Evolutionary conservation across 306 rosid genomes (phyloP).

Genomic region (Adenanthera pavonina): DNA sequence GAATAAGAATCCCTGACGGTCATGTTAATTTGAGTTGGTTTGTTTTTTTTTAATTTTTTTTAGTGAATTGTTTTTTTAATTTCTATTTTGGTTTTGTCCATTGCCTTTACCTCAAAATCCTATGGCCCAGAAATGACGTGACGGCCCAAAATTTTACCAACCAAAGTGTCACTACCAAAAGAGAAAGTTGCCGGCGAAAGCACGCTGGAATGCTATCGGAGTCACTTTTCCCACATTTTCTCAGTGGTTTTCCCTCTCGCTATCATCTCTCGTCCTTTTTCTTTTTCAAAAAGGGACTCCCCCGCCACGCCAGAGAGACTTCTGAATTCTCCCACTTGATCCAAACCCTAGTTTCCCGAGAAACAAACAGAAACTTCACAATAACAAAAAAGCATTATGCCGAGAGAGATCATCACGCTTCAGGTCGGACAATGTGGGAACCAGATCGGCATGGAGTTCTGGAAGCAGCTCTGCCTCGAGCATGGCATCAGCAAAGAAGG

Average conservation of each 20-base stretch:
- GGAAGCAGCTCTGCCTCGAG: conserved; percentile 99
- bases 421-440: conserved; percentile 99
- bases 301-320: conserved; percentile 32
- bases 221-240: background rate
- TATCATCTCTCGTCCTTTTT: background rate
- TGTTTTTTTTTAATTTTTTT: no score
- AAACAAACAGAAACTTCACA: conserved; percentile 15
- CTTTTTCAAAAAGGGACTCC: conserved; percentile 36
- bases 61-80: no score
- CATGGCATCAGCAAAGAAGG: conserved; percentile 98
- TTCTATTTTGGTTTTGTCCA: no score
- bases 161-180: background rate
- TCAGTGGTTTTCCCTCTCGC: background rate
- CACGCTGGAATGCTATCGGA: background rate
- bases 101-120: no score
- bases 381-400: conserved; percentile 49
- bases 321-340: background rate
- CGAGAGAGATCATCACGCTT: conserved; percentile 87
- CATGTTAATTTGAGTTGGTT: no score
- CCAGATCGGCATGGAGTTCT: conserved; percentile 99
- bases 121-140: no score
- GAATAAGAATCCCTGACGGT: no score
- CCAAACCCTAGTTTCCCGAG: conserved; percentile 62
- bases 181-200: background rate
- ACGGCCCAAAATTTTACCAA: no score